Evolutionary conservation across 2,329 filamentous ascomycete species (phyloP), one percentile per base, ranked within the genome.

Genomic region (Pseudopithomyces maydicus): DNA sequence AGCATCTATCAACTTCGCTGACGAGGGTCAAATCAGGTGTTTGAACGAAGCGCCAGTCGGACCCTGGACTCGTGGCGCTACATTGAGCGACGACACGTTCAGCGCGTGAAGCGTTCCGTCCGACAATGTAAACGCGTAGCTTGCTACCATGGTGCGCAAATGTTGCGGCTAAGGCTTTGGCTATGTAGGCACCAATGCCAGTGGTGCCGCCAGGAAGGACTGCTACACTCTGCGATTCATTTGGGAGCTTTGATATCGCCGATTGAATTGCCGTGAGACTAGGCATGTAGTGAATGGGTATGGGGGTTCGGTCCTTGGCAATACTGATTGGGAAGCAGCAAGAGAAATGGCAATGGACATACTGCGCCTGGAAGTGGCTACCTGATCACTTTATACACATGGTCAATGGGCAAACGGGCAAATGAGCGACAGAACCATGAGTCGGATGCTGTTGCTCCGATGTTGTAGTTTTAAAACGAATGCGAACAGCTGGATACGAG

Each of bases 81-180:
- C 72, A 71, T 15, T 71, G 66, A 22, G 61, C 38, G 12, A 77
- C 58, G 7, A 76, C 60, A 12, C 44, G 49, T 12, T 72, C 67
- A 8, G 73, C 62, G 12, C 67, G 66, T 0, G 52, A 50, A 3
- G 56, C 47, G 23, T 69, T 74, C 17, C 72, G 61, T 6, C 72
- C 74, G 38, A 75, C 63, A 32, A 77, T 67, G 61, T 74, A 71
- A 12, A 71, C 65, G 20, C 72, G 70, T 6, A 78, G 64, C 20
- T 65, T 71, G 36, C 52, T 41, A 6, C 63, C 67, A 29, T 66
- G 55, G 1, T 55, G 36, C 7, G 63, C 52, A 42, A 63, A 71
- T 2, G 58, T 62, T 0, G 19, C 50, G 1, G 67, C 66, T 33
- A 68, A 57, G 2, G 59, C 54, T 43, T 52, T 61, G 15, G 63